phyloP scores from a whole-genome alignment of 2,329 filamentous ascomycete genomes.

The Ceratocystis lukuohia region DNA sequence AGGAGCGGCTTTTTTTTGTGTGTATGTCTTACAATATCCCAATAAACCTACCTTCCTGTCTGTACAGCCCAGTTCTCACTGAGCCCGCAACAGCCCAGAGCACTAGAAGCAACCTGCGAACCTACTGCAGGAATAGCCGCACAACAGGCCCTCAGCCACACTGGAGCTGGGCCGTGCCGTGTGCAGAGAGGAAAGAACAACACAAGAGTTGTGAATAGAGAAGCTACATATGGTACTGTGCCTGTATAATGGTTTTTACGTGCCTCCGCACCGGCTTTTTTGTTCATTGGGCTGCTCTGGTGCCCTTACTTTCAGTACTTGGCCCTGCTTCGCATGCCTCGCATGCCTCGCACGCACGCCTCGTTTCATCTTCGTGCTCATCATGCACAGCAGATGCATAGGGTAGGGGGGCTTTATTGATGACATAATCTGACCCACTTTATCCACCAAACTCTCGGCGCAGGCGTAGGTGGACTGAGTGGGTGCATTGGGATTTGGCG shows the following conservation, averaged over 20 bases:
- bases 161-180: background rate
- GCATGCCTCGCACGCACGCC: background rate
- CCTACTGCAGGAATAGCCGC: conserved; percentile 4
- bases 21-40: too few species aligned
- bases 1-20: background rate
- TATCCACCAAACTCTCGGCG: background rate
- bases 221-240: too few species aligned
- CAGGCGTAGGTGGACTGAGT: background rate
- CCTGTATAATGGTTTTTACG: background rate
- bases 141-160: conserved; percentile 1
- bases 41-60: background rate
- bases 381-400: background rate
- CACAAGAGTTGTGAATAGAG: background rate
- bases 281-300: background rate
- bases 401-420: background rate
- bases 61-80: background rate
- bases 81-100: background rate
- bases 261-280: background rate
- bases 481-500: background rate
- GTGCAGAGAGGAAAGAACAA: background rate
- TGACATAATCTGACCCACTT: background rate
- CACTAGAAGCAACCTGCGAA: background rate
- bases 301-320: background rate
- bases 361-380: background rate
- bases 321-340: background rate